Base-by-base conservation (phyloP, 1,139 yeast genomes). In the Saccharomycopsis crataegensis region DNA sequence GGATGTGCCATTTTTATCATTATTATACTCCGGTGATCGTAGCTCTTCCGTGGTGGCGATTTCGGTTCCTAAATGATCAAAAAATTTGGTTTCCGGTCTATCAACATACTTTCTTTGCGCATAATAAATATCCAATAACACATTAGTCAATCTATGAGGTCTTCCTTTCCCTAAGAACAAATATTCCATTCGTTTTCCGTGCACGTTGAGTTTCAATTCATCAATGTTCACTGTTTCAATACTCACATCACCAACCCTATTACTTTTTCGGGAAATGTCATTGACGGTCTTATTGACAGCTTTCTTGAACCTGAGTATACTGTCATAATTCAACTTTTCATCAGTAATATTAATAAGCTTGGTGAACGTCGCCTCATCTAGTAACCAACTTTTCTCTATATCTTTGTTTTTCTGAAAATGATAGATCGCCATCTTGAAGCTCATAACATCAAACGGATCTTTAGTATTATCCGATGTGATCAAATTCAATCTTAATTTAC, bases 381-480 rank as follows among this genome's bases (percentile, higher is more conserved):
- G 70, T 59, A 77, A 76, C 61, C 82, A 69, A n/a, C 78, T 77
- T 58, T 75, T 74, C 8, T 43, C 45, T 9, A 6, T 17, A 6
- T 78, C 31, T 36, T 50, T 46, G 59, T 84, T 86, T 65, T 80
- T 85, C 64, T 87, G 94, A 64, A 86, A 86, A 59, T 78, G 80
- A 53, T 72, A 71, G 53, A 86, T 79, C 2, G 82, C 74, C 58
- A 82, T 61, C 75, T 79, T 72, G 60, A 82, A 82, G 56, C 76
- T 77, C 54, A 82, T 85, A 55, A 82, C 82, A 61, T 88, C 95
- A 65, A 85, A 83, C 0, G 96, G 91, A 64, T 91, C 98, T 64
- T 89, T 90, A 36, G 52, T 45, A 36, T 44, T 56, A n/a, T 54
- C 58, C 7, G 55, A 53, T 1, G 58, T 51, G 14, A 55, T 50